phyloP scores from a whole-genome alignment of 805 yeast genomes.

The Saccharomycopsis microspora region DNA sequence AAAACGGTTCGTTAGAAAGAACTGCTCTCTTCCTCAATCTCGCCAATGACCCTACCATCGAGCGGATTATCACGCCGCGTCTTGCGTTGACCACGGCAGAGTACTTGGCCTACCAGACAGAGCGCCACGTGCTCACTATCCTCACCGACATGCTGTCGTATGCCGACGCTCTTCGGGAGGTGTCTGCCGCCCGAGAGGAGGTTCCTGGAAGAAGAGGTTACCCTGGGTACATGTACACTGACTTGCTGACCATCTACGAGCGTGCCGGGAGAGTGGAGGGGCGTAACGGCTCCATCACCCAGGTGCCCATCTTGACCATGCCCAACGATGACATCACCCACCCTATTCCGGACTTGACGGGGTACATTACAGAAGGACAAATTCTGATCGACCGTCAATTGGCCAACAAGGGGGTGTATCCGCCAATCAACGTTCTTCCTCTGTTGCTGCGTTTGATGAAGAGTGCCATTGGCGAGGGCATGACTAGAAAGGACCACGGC shows the following conservation, averaged over 20 bases:
- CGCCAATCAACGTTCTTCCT: conserved; percentile 97
- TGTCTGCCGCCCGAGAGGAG: conserved; percentile 99
- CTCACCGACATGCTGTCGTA: conserved; percentile 99
- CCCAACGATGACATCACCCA: conserved; percentile 99
- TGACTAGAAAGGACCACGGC: conserved; percentile 99
- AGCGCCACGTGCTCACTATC: conserved; percentile 95
- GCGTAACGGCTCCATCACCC: conserved; percentile 98
- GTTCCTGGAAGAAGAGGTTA: conserved; percentile 99
- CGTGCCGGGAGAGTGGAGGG: conserved; percentile 99
- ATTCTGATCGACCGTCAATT: conserved; percentile 95
- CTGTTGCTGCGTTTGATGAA: conserved; percentile 97
- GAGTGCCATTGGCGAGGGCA: conserved; percentile 99
- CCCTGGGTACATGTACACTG: conserved; percentile 99
- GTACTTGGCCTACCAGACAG: conserved; percentile 97
- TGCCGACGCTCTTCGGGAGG: conserved; percentile 99
- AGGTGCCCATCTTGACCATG: conserved; percentile 97
- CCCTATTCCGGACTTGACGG: conserved; percentile 99
- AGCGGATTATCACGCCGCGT: conserved; percentile 98
- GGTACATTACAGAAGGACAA: conserved; percentile 99
- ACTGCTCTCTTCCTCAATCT: conserved; percentile 91
- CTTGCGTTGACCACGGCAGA: conserved; percentile 98
- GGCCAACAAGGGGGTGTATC: conserved; percentile 93
- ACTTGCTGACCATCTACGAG: conserved; percentile 96
- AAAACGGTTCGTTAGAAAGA: conserved; percentile 96
- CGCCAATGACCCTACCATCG: conserved; percentile 99